These are phyloP conservation scores for Sporothrix curviconia DNA, from an alignment of 2,329 filamentous ascomycete genomes.

Conservation along the genomic window DNA sequence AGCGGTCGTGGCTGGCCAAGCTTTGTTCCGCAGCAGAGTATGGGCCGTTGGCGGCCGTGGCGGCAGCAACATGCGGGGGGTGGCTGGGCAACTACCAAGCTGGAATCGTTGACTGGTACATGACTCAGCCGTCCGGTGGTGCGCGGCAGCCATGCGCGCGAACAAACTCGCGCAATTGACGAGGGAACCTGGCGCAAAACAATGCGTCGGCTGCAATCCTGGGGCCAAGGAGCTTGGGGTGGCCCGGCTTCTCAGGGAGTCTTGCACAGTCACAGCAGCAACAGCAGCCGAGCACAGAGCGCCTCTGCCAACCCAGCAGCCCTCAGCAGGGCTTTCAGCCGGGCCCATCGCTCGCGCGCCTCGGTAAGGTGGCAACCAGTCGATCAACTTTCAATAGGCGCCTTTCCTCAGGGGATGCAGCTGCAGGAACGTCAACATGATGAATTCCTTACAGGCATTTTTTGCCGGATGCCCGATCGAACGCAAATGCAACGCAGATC, in stretches of 20 bases:
- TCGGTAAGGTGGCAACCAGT: constrained; percentile 68
- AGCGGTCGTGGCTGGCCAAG: too few species aligned
- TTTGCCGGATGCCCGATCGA: too few species aligned
- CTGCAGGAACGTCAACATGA: constrained; percentile 76
- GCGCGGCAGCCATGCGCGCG: constrained; percentile 80
- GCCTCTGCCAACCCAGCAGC: constrained; percentile 43
- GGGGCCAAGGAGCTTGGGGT: too few species aligned
- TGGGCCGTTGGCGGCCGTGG: constrained; percentile 69
- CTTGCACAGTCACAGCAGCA: constrained; percentile 43
- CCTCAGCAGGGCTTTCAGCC: constrained; percentile 68
- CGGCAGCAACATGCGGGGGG: constrained; percentile 61
- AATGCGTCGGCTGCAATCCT: too few species aligned
- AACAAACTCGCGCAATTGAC: constrained; percentile 83
- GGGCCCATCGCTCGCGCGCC: constrained; percentile 75
- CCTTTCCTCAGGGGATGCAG: constrained; percentile 76
- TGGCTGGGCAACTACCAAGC: constrained; percentile 49
- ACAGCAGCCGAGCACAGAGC: constrained; percentile 39
- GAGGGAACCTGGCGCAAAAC: constrained; percentile 98
- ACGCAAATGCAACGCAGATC: constrained; percentile 63
- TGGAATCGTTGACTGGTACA: constrained; percentile 35
- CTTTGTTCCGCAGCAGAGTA: too few species aligned
- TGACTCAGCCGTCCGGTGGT: constrained; percentile 67
- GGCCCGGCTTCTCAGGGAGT: too few species aligned
- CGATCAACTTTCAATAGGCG: constrained; percentile 73
- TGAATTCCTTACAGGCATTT: constrained; percentile 77